These are phyloP conservation scores for Fusarium tricinctum DNA, from an alignment of 2,329 filamentous ascomycete genomes.

Conservation along the genomic window DNA sequence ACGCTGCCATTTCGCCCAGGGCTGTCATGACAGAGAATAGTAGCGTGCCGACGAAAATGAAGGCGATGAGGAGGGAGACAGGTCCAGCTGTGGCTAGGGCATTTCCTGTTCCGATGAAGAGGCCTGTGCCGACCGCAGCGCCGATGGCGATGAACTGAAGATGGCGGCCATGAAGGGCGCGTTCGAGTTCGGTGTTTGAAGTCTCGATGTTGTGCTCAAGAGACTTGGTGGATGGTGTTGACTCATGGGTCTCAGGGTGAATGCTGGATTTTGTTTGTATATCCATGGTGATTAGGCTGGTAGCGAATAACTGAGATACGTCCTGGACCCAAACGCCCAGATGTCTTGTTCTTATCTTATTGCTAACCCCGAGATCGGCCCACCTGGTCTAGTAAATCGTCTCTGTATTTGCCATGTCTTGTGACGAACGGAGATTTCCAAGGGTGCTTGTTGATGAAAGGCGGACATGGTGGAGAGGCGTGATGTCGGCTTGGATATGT, in stretches of 20 bases:
- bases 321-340: rapidly evolving
- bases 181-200: constrained; percentile 63
- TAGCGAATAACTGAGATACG: neutral
- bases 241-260: constrained; percentile 5
- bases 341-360: neutral
- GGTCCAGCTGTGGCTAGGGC: constrained; percentile 29
- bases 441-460: constrained; percentile 28
- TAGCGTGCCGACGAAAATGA: constrained; percentile 27
- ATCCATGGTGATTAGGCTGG: constrained; percentile 24
- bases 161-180: constrained; percentile 71
- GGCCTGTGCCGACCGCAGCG: constrained; percentile 73
- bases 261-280: constrained; percentile 16
- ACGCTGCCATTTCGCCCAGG: constrained; percentile 68
- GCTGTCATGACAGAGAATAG: constrained; percentile 40
- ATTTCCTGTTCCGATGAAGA: constrained; percentile 63
- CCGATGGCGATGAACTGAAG: constrained; percentile 67
- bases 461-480: constrained; percentile 30
- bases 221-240: constrained; percentile 23
- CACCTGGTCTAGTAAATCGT: no score
- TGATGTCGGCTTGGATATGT: neutral
- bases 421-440: neutral
- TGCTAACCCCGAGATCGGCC: neutral
- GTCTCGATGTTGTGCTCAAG: constrained; percentile 56
- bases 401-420: neutral
- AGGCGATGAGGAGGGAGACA: constrained; percentile 30